Evolutionary conservation across 176 grass and related monocot species (phyloP).

Genomic region (Dactylis glomerata): DNA sequence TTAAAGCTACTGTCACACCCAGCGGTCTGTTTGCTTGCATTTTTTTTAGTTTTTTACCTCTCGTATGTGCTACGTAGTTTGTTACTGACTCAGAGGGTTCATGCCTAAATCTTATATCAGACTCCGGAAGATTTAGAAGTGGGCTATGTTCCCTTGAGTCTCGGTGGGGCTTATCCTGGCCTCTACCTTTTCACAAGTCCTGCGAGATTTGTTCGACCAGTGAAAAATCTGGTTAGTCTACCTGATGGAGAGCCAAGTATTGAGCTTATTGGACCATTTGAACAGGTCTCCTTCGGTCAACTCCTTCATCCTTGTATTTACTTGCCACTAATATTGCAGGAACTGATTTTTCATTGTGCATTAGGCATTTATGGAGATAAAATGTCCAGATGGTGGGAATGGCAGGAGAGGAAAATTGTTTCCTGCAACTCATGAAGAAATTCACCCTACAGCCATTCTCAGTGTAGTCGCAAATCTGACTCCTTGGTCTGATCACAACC

Average conservation of each 20-base stretch:
- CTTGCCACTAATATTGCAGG: conserved; percentile 20
- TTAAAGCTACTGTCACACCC: conserved; percentile 59
- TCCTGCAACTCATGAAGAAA: conserved; percentile 93
- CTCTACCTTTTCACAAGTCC: conserved; percentile 85
- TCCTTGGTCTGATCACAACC: conserved; percentile 98
- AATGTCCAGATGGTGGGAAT: conserved; percentile 82
- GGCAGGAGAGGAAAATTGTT: conserved; percentile 71
- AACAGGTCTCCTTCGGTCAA: conserved; percentile 54
- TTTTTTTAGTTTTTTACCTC: conserved; percentile 1
- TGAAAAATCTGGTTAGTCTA: conserved; percentile 57
- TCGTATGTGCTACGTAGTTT: not conserved
- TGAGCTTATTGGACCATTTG: conserved; percentile 98
- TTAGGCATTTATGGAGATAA: conserved; percentile 99
- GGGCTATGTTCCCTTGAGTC: conserved; percentile 81
- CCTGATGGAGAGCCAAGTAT: conserved; percentile 51
- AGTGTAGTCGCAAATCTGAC: conserved; percentile 97
- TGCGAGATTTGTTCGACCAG: conserved; percentile 79
- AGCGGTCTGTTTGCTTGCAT: conserved; percentile 35
- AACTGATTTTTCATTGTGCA: conserved; percentile 17
- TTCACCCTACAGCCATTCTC: conserved; percentile 89
- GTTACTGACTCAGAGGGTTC: not conserved
- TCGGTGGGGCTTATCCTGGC: conserved; percentile 90
- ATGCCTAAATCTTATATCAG: conserved; percentile 34
- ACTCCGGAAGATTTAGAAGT: conserved; percentile 95
- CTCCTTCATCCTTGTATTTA: conserved; percentile 10